phyloP scores from a whole-genome alignment of 306 rosid genomes.

The Notholithocarpus densiflorus region DNA sequence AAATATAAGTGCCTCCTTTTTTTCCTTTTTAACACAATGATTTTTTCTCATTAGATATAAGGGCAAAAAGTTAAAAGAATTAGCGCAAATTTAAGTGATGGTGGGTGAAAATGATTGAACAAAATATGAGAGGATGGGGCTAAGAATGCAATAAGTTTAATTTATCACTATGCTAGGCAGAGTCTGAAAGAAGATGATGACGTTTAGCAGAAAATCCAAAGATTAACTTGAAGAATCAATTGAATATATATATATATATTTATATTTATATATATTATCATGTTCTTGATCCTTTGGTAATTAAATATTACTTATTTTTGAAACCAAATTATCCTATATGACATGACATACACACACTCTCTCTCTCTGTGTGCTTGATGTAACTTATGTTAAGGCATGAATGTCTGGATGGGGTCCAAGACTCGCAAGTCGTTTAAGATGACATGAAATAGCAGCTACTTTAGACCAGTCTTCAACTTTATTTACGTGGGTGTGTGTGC shows the following conservation, averaged over 20 bases:
- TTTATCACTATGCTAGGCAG: not conserved
- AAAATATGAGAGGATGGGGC: not conserved
- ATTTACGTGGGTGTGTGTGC: not conserved
- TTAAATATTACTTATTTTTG: no score
- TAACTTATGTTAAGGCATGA: not conserved
- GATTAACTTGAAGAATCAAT: not conserved
- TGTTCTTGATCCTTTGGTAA: not conserved
- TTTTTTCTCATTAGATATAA: not conserved
- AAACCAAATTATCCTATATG: not conserved
- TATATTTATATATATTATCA: not conserved
- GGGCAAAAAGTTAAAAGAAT: not conserved
- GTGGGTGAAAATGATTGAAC: not conserved
- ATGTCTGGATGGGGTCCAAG: not conserved
- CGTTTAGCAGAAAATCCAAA: not conserved
- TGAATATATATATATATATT: not conserved
- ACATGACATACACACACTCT: not conserved
- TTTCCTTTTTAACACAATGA: not conserved
- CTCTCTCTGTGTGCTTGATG: not conserved
- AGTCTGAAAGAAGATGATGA: not conserved
- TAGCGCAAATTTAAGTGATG: not conserved
- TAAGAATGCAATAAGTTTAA: not conserved
- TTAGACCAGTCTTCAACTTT: not conserved
- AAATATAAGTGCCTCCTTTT: no score
- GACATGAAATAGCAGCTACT: conserved; percentile 8
- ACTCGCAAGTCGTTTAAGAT: not conserved